Conservation (phyloP, 208 protist species). For the Leptomonas seymouri region DNA sequence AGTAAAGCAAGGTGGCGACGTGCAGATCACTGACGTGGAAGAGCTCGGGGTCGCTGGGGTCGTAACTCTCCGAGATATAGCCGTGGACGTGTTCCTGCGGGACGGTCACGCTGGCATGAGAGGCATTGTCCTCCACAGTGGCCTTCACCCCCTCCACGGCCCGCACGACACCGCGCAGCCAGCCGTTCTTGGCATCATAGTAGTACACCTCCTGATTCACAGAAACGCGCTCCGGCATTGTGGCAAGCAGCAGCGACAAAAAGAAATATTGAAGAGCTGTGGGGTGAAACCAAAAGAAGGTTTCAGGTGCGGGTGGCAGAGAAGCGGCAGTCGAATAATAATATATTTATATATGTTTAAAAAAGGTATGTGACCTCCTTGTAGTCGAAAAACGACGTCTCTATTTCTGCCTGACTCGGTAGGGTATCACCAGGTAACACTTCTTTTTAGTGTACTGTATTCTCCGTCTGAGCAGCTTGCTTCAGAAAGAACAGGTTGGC, state of each 20-base stretch:
- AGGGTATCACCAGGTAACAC: too few relatives aligned
- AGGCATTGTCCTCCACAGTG: conserved; percentile 46
- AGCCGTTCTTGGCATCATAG: conserved; percentile 71
- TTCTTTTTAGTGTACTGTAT: too few relatives aligned
- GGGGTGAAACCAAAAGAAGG: not conserved
- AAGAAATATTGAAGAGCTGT: too few relatives aligned
- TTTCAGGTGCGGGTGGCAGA: too few relatives aligned
- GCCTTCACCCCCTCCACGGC: conserved; percentile 53
- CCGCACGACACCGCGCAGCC: conserved; percentile 63
- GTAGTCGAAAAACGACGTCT: too few relatives aligned
- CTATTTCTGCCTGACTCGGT: too few relatives aligned
- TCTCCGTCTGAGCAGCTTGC: not conserved
- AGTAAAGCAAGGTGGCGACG: conserved; percentile 88
- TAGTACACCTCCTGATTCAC: conserved; percentile 85
- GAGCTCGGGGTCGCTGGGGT: conserved; percentile 68
- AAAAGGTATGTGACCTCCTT: too few relatives aligned
- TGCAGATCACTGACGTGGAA: conserved; percentile 92
- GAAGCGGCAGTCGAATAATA: too few relatives aligned
- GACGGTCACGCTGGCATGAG: conserved; percentile 36
- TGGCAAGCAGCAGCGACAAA: not conserved
- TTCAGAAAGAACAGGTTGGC: not conserved
- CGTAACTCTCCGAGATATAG: conserved; percentile 80
- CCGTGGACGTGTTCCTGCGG: conserved; percentile 56
- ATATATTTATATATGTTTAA: too few relatives aligned
- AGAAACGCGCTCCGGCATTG: conserved; percentile 68